Conservation (phyloP, 371 early-diverging fungal species). For the Zychaea mexicana region DNA sequence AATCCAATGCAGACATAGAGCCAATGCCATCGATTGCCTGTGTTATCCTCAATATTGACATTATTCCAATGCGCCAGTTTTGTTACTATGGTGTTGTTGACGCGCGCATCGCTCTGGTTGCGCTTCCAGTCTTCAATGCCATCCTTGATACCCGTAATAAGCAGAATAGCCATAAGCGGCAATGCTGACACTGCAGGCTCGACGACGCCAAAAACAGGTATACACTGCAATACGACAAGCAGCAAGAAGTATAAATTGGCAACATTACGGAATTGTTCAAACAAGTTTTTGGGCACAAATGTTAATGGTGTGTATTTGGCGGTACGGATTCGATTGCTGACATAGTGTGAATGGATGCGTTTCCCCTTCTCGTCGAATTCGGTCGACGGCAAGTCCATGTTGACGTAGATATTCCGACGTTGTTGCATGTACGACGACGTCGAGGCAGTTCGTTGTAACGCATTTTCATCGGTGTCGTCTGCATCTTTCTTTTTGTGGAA, state of each 20-base stretch:
- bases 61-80: conserved; percentile 61
- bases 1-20: conserved; percentile 33
- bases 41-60: conserved; percentile 42
- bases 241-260: conserved; percentile 96
- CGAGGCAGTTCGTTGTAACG: conserved; percentile 35
- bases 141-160: conserved; percentile 88
- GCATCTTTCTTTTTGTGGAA: conserved; percentile 16
- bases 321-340: conserved; percentile 73
- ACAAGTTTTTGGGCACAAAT: conserved; percentile 88
- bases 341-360: conserved; percentile 22
- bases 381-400: conserved; percentile 35
- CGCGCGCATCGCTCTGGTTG: conserved; percentile 66
- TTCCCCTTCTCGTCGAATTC: conserved; percentile 37
- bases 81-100: conserved; percentile 68
- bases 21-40: conserved; percentile 40
- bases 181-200: conserved; percentile 82
- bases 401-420: conserved; percentile 44
- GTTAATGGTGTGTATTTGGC: conserved; percentile 85
- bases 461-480: conserved; percentile 9
- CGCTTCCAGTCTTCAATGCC: conserved; percentile 84
- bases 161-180: conserved; percentile 79
- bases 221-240: conserved; percentile 74
- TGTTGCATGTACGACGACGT: conserved; percentile 46
- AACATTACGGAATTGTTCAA: conserved; percentile 85
- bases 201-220: conserved; percentile 75